Evolutionary conservation across 805 yeast genomes (phyloP).

Genomic region (Wickerhamiella brachini): DNA sequence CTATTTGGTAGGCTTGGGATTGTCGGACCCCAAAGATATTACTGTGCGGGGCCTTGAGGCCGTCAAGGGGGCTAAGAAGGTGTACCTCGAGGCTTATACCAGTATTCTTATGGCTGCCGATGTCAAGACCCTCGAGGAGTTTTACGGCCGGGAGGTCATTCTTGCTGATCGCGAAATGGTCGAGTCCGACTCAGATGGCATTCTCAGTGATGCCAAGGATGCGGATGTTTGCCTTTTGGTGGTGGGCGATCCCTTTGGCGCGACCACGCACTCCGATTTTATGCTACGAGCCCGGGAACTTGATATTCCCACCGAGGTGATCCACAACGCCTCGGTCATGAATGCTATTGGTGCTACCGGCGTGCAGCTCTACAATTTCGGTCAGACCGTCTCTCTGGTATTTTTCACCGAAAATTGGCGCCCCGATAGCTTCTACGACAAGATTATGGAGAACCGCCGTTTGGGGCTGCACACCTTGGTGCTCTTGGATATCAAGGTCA

Average conservation of each 20-base stretch:
- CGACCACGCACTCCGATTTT: slow-evolving; percentile 93
- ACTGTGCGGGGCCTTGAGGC: slow-evolving; percentile 88
- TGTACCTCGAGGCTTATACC: slow-evolving; percentile 92
- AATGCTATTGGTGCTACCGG: slow-evolving; percentile 99
- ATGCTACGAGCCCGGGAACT: slow-evolving; percentile 82
- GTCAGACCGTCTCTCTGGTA: slow-evolving; percentile 93
- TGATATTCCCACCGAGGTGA: slow-evolving; percentile 60
- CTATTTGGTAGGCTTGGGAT: slow-evolving; percentile 82
- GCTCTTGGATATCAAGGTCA: slow-evolving; percentile 83
- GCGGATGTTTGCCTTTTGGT: slow-evolving; percentile 90
- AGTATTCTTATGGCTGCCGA: slow-evolving; percentile 91
- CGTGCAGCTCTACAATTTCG: slow-evolving; percentile 83
- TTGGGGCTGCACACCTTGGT: slow-evolving; percentile 86
- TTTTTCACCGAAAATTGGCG: slow-evolving; percentile 93
- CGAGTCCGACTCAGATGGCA: slow-evolving; percentile 75
- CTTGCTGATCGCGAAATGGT: slow-evolving; percentile 93
- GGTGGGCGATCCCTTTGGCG: slow-evolving; percentile 97
- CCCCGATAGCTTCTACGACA: slow-evolving; percentile 89
- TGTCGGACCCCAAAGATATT: slow-evolving; percentile 77
- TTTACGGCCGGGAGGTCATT: slow-evolving; percentile 73
- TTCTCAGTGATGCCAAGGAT: slow-evolving; percentile 57
- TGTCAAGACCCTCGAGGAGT: slow-evolving; percentile 55
- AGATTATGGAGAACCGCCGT: slow-evolving; percentile 74
- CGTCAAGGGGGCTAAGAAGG: slow-evolving; percentile 70
- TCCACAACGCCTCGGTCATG: slow-evolving; percentile 96